Base-by-base conservation (phyloP, 495 filamentous ascomycete genomes). In the Talaromyces stipitatus region DNA sequence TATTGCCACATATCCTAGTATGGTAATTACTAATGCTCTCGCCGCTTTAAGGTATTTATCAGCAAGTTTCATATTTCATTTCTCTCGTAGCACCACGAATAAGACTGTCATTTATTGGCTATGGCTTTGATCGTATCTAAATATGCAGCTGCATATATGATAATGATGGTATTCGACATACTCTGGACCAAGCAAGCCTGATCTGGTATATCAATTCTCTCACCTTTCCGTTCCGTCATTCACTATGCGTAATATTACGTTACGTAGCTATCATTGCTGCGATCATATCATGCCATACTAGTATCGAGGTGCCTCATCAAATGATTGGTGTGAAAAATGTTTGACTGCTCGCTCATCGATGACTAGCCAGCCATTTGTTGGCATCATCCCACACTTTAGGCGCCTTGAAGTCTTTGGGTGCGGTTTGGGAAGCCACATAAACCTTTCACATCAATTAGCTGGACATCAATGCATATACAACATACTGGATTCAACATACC, bases 361-460 rank as follows among this genome's bases (percentile, higher is more conserved):
- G n/a, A 24, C 16, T 29, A 16, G 71, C 71, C 29, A 92, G 71
- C 72, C 88, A 91, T 48, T 73, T 77, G 58, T 84, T 80, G 1
- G 87, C 86, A 61, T 84, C 81, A 33, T 80, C 75, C 83, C 85
- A 89, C 33, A 78, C 69, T 54, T 78, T 76, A 55, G 78, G 77
- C 41, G 89, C 85, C 55, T 74, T 77, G 20, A 95, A 72, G 47
- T 85, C 84, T 46, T 77, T 79, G n/a, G 76, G 80, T 12, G 86
- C 78, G 24, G 70, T 74, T 72, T 88, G 84, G 11, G 91, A 77
- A 32, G 84, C 89, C 29, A 73, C 78, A 65, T 87, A 84, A 18
- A 86, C 72, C 81, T 84, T 55, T 26, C 11, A 38, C 11, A 33
- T 20, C 24, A 20, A 12, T 54, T 12, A 38, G 32, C 20, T 24